Evolutionary conservation across 1,284 basidiomycete genomes (phyloP).

Genomic region (Naganishia liquefaciens): DNA sequence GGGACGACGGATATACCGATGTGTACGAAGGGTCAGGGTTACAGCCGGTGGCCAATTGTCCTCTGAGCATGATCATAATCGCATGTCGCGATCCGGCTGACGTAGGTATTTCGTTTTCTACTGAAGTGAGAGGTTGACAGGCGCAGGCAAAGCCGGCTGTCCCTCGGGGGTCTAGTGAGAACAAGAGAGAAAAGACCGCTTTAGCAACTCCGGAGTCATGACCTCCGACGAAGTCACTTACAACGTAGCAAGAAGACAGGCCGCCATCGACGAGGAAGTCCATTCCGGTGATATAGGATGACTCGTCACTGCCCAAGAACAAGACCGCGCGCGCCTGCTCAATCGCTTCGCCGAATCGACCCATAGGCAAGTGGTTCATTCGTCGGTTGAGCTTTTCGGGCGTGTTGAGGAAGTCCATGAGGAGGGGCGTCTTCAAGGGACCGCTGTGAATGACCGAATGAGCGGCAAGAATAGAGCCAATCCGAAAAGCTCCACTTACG

Average conservation of each 20-base stretch:
- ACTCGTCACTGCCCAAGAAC: conserved; percentile 64
- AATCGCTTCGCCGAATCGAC: conserved; percentile 92
- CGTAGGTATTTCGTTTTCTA: too few relatives aligned
- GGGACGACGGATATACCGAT: too few relatives aligned
- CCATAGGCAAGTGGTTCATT: conserved; percentile 90
- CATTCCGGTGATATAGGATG: conserved; percentile 66
- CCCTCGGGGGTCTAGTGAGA: conserved; percentile 46
- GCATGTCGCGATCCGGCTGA: too few relatives aligned
- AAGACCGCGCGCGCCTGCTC: conserved; percentile 89
- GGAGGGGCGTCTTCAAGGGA: conserved; percentile 84
- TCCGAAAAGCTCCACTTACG: conserved; percentile 61
- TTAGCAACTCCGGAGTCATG: not conserved
- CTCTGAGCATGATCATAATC: too few relatives aligned
- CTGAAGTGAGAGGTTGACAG: conserved; percentile 15
- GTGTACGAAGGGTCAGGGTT: too few relatives aligned
- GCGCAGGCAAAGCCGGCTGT: conserved; percentile 37
- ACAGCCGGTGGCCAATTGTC: too few relatives aligned
- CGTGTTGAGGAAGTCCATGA: conserved; percentile 99
- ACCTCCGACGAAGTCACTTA: conserved; percentile 38
- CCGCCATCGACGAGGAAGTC: conserved; percentile 95
- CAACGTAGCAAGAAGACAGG: conserved; percentile 81
- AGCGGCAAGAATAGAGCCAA: conserved; percentile 14
- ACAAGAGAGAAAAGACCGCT: not conserved
- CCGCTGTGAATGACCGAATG: conserved; percentile 61
- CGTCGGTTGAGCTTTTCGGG: conserved; percentile 89